Percentiles rank a stretch among this genome's conserved stretches.
Evolutionary conservation across 352 stramenopile genomes (phyloP).

Genomic region (Pythium coloratum): DNA sequence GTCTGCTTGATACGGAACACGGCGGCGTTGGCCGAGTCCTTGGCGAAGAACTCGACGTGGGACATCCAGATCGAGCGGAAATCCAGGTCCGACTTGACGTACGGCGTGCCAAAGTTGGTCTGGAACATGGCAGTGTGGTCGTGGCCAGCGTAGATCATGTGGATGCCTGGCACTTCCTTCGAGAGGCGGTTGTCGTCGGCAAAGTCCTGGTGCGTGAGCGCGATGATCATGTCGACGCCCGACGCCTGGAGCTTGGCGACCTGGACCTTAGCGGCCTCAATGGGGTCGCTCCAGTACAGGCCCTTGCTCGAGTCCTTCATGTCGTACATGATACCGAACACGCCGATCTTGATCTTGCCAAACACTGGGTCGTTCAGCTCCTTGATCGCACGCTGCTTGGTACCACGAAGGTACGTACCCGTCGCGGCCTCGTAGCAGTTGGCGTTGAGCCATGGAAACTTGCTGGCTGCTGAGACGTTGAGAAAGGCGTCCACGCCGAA

Average conservation of each 20-base stretch:
- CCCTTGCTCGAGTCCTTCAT: constrained; percentile 66
- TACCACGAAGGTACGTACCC: constrained; percentile 49
- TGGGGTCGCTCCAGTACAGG: constrained; percentile 64
- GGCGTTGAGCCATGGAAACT: constrained; percentile 76
- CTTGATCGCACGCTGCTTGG: constrained; percentile 47
- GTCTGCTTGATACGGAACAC: constrained; percentile 52
- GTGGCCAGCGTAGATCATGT: constrained; percentile 72
- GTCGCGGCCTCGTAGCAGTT: constrained; percentile 65
- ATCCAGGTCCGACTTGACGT: constrained; percentile 72
- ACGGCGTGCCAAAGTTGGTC: constrained; percentile 68
- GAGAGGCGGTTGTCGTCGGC: constrained; percentile 70
- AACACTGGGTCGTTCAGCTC: constrained; percentile 38
- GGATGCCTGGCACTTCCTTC: constrained; percentile 57
- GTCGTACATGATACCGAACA: constrained; percentile 82
- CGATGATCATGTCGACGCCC: constrained; percentile 72
- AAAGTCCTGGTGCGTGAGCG: constrained; percentile 67
- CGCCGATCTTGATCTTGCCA: constrained; percentile 54
- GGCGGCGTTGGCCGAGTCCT: constrained; percentile 27
- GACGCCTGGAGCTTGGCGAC: constrained; percentile 40
- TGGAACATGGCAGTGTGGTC: constrained; percentile 77
- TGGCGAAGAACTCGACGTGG: constrained; percentile 57
- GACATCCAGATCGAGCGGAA: constrained; percentile 71
- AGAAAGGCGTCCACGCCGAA: constrained; percentile 75
- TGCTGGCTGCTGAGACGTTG: constrained; percentile 54
- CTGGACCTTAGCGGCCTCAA: constrained; percentile 51